A percentile compares a stretch with the other conserved stretches of the same genome.
Conservation (phyloP, 768 basidiomycete genomes). For the Tulasnella sp. region DNA sequence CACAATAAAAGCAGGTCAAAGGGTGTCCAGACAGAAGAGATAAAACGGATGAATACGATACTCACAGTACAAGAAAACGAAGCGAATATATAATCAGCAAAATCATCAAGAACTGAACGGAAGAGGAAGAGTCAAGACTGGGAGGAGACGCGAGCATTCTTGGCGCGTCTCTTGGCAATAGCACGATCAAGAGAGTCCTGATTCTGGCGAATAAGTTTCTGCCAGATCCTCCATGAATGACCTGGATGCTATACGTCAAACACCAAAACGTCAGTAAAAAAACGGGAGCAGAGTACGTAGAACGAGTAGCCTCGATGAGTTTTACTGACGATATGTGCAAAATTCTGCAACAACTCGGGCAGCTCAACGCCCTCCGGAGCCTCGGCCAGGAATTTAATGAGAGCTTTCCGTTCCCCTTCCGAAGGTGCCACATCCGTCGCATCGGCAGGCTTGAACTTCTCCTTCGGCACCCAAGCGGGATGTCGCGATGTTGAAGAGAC, state of each 20-base stretch:
- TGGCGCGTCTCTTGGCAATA: not conserved
- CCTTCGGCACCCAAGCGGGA: slow-evolving; percentile 2
- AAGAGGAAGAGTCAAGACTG: not conserved
- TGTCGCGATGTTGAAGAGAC: not conserved
- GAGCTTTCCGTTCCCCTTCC: slow-evolving; percentile 2
- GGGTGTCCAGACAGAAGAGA: not conserved
- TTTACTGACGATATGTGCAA: not conserved
- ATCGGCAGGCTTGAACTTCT: not conserved
- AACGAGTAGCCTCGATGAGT: not conserved
- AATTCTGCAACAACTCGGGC: slow-evolving; percentile 10
- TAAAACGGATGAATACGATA: not conserved
- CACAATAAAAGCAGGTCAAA: not conserved
- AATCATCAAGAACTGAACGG: no score
- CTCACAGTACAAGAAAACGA: not conserved
- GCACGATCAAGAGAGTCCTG: slow-evolving; percentile 6
- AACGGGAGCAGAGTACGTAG: not conserved
- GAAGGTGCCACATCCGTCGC: not conserved
- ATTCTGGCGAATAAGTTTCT: slow-evolving; percentile 6
- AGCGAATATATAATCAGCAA: not conserved
- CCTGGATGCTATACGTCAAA: not conserved
- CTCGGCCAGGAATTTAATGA: slow-evolving; percentile 13
- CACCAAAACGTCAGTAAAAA: not conserved
- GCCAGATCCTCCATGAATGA: slow-evolving; percentile 11
- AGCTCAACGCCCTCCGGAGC: slow-evolving; percentile 7
- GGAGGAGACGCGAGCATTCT: not conserved